Conservation (phyloP, 441 rosid species). For the Melastoma candidum region DNA sequence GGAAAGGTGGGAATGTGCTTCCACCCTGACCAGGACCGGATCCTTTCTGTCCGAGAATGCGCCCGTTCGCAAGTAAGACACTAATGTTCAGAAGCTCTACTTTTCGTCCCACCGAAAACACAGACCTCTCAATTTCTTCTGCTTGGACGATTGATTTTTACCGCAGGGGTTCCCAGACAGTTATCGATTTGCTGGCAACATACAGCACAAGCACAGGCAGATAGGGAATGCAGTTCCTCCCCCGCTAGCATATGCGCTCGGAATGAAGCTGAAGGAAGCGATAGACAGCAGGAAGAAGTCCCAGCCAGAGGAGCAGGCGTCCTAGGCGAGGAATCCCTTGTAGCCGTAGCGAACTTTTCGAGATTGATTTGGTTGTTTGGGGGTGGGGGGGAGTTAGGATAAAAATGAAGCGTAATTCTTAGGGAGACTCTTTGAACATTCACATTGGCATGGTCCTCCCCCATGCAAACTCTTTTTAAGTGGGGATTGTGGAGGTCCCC, state of each 20-base stretch:
- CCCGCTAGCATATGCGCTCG: constrained; percentile 55
- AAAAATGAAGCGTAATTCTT: too few species aligned
- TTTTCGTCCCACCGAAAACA: too few species aligned
- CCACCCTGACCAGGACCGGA: constrained; percentile 86
- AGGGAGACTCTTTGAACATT: too few species aligned
- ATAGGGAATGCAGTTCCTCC: constrained; percentile 78
- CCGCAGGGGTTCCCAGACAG: constrained; percentile 58
- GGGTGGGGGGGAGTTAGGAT: too few species aligned
- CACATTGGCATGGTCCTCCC: too few species aligned
- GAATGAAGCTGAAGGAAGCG: constrained; percentile 56
- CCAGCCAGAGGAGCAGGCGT: too few species aligned
- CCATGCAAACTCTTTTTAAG: too few species aligned
- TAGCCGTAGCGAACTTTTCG: too few species aligned
- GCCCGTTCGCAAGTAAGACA: constrained; percentile 74
- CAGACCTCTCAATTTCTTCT: too few species aligned
- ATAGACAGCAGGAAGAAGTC: constrained; percentile 11
- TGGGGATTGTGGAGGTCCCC: too few species aligned
- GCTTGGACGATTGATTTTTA: not conserved
- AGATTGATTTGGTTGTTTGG: too few species aligned
- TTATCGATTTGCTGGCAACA: constrained; percentile 38
- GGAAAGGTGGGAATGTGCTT: constrained; percentile 94
- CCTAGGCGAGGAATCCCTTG: too few species aligned
- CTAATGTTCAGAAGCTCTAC: not conserved
- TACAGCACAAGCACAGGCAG: constrained; percentile 46
- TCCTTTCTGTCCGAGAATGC: constrained; percentile 80